Percentiles rank a stretch among this genome's conserved stretches.
phyloP scores from a whole-genome alignment of 2,329 filamentous ascomycete species.

The Nemania sp. region DNA sequence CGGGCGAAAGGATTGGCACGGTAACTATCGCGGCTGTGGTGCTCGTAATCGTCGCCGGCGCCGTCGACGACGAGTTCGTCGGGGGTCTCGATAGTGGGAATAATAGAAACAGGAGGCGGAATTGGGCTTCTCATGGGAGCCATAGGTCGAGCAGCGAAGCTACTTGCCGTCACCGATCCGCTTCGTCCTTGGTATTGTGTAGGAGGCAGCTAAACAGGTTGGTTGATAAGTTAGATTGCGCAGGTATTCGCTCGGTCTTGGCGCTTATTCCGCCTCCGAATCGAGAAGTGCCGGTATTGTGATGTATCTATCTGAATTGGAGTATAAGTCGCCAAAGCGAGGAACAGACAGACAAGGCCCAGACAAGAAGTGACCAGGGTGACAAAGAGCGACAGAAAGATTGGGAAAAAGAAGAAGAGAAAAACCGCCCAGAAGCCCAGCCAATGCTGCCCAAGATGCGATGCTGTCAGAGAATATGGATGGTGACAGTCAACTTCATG shows the following conservation, averaged over 20 bases:
- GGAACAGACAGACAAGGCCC: slow-evolving; percentile 11
- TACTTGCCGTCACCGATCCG: not conserved
- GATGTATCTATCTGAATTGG: not conserved
- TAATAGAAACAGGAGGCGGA: slow-evolving; percentile 38
- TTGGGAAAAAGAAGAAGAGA: no score
- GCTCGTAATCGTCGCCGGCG: slow-evolving; percentile 3
- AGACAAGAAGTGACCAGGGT: slow-evolving; percentile 5
- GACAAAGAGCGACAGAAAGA: not conserved
- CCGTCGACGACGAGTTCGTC: slow-evolving; percentile 15
- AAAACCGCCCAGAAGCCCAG: no score
- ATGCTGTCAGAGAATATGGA: not conserved
- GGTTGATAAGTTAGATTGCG: not conserved
- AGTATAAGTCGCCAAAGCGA: not conserved
- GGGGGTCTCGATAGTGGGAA: slow-evolving; percentile 37
- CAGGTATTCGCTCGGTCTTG: slow-evolving; percentile 21
- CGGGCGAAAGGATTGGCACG: not conserved
- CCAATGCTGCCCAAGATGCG: no score
- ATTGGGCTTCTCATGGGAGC: slow-evolving; percentile 22
- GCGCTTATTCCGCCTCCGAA: slow-evolving; percentile 36
- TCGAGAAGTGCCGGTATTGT: slow-evolving; percentile 26
- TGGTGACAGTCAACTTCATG: slow-evolving; percentile 28
- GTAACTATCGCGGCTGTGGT: slow-evolving; percentile 7
- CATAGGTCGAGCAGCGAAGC: slow-evolving; percentile 6
- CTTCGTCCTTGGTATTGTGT: not conserved
- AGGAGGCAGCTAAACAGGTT: slow-evolving; percentile 16